Conservation (phyloP, 768 basidiomycete genomes). For the Antrodiella citrinella region DNA sequence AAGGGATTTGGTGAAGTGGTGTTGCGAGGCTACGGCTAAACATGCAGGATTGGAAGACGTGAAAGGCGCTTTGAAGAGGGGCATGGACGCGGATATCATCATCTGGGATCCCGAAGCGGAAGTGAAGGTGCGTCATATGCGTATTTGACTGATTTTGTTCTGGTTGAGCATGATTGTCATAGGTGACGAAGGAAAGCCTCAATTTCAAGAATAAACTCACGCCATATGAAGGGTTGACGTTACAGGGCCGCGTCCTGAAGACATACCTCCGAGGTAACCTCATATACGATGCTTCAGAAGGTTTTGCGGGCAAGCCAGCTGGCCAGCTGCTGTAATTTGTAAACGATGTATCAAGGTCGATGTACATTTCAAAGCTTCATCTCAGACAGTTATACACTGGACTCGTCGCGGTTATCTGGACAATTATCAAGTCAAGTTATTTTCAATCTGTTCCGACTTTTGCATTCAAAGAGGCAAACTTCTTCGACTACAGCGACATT, state of each 20-base stretch:
- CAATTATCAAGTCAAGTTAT: no score
- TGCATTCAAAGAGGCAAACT: no score
- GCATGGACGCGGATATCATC: conserved; percentile 81
- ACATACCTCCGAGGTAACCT: conserved; percentile 74
- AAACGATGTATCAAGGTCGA: neutral
- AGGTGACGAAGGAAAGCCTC: conserved; percentile 70
- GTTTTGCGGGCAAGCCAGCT: conserved; percentile 18
- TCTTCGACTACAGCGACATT: neutral
- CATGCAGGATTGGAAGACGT: conserved; percentile 63
- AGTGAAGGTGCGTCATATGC: conserved; percentile 27
- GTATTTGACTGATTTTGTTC: neutral
- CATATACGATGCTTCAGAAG: conserved; percentile 45
- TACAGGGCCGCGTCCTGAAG: conserved; percentile 65
- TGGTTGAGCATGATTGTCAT: neutral
- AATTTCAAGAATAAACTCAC: conserved; percentile 93
- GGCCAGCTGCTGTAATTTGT: conserved; percentile 4
- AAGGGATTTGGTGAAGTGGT: conserved; percentile 66
- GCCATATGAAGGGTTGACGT: conserved; percentile 71
- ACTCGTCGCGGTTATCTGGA: no score
- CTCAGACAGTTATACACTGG: no score
- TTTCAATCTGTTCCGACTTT: no score
- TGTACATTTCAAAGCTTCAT: no score
- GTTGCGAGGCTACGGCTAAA: conserved; percentile 60
- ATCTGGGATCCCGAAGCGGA: conserved; percentile 66
- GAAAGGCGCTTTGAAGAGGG: conserved; percentile 71